Percentiles rank a stretch among this genome's conserved stretches.
These are phyloP conservation scores for Pleoardoris graminearum DNA, from an alignment of 2,329 filamentous ascomycete species.

Conservation along the genomic window DNA sequence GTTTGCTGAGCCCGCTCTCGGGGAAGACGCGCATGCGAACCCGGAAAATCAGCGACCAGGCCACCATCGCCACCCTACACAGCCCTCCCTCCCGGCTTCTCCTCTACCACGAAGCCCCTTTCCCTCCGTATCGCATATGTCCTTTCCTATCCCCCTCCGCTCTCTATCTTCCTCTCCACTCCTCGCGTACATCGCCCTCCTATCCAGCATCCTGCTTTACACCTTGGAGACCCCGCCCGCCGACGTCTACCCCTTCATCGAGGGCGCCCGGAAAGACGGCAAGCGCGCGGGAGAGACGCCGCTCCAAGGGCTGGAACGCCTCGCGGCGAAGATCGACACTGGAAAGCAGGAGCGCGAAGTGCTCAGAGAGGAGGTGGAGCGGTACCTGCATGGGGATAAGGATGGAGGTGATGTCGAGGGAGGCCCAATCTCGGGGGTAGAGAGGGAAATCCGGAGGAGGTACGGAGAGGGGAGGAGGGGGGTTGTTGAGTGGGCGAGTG, in stretches of 20 bases:
- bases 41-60: not conserved
- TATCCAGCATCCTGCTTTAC: not conserved
- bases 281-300: not conserved
- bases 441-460: not conserved
- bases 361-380: not conserved
- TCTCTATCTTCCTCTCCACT: not conserved
- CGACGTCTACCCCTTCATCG: not conserved
- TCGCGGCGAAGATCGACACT: not conserved
- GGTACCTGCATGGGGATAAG: not conserved
- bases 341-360: not conserved
- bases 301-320: not conserved
- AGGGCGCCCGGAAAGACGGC: not conserved
- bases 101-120: not conserved
- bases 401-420: not conserved
- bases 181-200: slow-evolving; percentile 4
- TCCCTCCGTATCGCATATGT: not conserved
- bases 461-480: not conserved
- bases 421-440: not conserved
- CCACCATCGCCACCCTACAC: not conserved
- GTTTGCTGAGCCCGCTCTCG: too few species aligned
- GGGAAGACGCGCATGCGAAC: too few species aligned
- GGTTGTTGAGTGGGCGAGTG: not conserved
- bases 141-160: not conserved
- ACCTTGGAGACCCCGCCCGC: slow-evolving; percentile 2
- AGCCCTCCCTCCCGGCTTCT: not conserved